These are phyloP conservation scores for Ustilago sp. DNA, from an alignment of 1,284 basidiomycete genomes.

Conservation along the genomic window DNA sequence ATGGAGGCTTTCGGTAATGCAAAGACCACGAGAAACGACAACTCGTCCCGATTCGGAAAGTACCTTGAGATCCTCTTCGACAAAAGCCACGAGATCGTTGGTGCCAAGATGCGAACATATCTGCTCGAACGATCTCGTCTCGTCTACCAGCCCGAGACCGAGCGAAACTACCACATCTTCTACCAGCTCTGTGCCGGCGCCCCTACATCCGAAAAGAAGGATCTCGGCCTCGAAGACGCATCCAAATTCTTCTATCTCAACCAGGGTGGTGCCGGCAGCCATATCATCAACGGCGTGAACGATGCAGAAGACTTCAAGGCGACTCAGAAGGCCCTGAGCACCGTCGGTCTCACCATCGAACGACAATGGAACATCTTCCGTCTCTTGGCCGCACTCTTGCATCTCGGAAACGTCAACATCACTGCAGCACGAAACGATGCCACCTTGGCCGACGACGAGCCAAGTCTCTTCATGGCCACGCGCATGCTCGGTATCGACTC, in stretches of 20 bases:
- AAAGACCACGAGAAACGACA: conserved; percentile 98
- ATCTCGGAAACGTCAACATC: conserved; percentile 96
- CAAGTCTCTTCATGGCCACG: conserved; percentile 83
- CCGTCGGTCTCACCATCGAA: conserved; percentile 95
- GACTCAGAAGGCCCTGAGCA: conserved; percentile 93
- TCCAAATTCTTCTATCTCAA: conserved; percentile 89
- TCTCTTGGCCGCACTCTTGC: conserved; percentile 89
- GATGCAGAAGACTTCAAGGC: conserved; percentile 93
- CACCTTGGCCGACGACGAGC: conserved; percentile 84
- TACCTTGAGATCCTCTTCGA: conserved; percentile 99
- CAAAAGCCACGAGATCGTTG: conserved; percentile 93
- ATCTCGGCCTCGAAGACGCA: conserved; percentile 88
- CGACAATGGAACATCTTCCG: conserved; percentile 98
- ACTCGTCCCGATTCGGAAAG: conserved; percentile 98
- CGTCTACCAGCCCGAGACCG: conserved; percentile 90
- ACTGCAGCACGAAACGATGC: conserved; percentile 85
- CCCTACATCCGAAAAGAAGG: conserved; percentile 92
- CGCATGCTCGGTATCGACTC: conserved; percentile 89
- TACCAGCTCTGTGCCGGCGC: conserved; percentile 99
- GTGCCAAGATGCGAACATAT: conserved; percentile 96
- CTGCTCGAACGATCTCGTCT: conserved; percentile 95
- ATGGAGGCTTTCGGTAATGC: conserved; percentile 99
- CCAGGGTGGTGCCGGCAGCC: conserved; percentile 90
- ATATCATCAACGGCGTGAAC: conserved; percentile 86
- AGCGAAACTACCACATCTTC: conserved; percentile 99